phyloP scores from a whole-genome alignment of 2,329 filamentous ascomycete genomes.

The Colletotrichum abscissum region DNA sequence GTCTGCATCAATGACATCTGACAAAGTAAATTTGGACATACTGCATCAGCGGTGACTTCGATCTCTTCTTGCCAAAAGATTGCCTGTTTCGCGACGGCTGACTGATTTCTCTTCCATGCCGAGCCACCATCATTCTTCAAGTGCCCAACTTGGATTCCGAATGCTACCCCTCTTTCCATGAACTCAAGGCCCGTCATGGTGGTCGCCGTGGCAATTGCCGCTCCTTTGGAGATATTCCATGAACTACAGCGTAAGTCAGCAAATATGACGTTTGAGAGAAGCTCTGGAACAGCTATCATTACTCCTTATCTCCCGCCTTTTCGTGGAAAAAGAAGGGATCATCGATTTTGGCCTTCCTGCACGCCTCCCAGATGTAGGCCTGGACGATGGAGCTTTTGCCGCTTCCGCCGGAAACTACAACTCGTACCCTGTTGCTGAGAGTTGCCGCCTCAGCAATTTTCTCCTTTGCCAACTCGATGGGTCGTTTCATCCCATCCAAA shows the following conservation, averaged over 20 bases:
- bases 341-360: background rate
- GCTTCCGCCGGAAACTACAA: background rate
- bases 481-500: background rate
- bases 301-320: background rate
- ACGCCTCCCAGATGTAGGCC: background rate
- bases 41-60: no score
- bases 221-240: background rate
- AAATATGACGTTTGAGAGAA: no score
- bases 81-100: no score
- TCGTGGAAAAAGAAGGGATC: background rate
- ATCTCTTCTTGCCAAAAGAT: background rate
- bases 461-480: background rate
- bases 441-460: background rate
- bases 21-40: no score
- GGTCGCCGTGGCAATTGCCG: background rate
- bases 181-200: background rate
- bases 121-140: background rate
- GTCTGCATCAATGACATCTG: no score
- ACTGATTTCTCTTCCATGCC: no score
- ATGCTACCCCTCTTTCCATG: conserved; percentile 11
- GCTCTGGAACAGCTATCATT: background rate
- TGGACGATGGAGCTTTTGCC: background rate
- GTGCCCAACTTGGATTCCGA: background rate
- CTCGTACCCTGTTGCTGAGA: background rate
- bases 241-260: background rate